These are phyloP conservation scores for Chenopodium quinoa DNA, from an alignment of 148 eudicot species.

Conservation along the genomic window DNA sequence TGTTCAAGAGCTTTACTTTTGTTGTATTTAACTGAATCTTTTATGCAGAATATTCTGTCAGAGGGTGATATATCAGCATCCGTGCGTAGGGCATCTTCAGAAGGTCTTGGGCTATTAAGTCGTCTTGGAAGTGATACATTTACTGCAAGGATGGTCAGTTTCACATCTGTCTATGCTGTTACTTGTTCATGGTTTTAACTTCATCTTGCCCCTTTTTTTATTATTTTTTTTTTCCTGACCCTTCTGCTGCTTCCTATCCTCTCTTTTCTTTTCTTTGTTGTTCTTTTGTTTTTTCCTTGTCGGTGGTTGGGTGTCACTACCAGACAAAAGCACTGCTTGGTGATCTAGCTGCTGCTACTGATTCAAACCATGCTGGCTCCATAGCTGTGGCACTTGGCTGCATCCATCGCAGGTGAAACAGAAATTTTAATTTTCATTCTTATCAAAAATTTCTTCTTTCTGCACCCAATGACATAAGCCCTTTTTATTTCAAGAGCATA, in stretches of 20 bases:
- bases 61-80: conserved; percentile 92
- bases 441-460: neutral
- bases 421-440: conserved; percentile 4
- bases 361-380: conserved; percentile 76
- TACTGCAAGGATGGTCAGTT: conserved; percentile 90
- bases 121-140: conserved; percentile 86
- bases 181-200: neutral
- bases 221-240: neutral
- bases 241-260: conserved; percentile 7
- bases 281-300: neutral
- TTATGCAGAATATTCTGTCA: conserved; percentile 70
- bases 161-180: conserved; percentile 15
- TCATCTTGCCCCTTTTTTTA: neutral
- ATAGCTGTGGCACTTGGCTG: conserved; percentile 90
- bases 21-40: neutral
- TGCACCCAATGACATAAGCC: neutral
- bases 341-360: conserved; percentile 59
- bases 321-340: conserved; percentile 79
- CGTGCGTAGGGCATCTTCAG: conserved; percentile 90
- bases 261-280: conserved; percentile 7
- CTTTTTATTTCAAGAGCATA: too few species aligned
- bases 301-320: neutral
- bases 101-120: conserved; percentile 93
- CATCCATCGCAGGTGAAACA: conserved; percentile 80
- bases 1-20: conserved; percentile 1